Evolutionary conservation across 805 yeast species (phyloP).

Genomic region (Ogataea philodendri): DNA sequence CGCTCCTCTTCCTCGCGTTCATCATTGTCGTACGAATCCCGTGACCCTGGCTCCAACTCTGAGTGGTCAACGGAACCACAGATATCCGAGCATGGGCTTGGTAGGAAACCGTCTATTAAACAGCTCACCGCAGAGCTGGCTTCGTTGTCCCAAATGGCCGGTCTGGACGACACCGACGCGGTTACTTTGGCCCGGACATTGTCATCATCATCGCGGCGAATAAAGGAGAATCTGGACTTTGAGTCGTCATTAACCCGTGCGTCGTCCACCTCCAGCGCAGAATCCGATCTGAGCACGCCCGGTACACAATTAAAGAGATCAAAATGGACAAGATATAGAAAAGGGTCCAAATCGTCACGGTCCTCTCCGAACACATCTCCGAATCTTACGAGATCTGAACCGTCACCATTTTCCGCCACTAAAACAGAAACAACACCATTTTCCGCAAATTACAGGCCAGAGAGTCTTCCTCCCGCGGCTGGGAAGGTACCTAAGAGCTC

Average conservation of each 20-base stretch:
- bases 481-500: constrained; percentile 18
- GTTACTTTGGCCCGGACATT: constrained; percentile 78
- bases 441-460: neutral
- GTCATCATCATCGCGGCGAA: constrained; percentile 61
- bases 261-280: constrained; percentile 9
- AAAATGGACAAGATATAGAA: constrained; percentile 50
- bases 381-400: neutral
- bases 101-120: constrained; percentile 57
- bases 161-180: constrained; percentile 76
- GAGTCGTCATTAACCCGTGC: constrained; percentile 8
- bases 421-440: constrained; percentile 2
- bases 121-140: constrained; percentile 76
- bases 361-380: constrained; percentile 6
- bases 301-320: constrained; percentile 38
- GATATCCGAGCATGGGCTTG: constrained; percentile 8
- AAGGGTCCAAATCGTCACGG: constrained; percentile 30
- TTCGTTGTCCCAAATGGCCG: constrained; percentile 70
- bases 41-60: neutral
- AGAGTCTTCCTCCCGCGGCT: constrained; percentile 9
- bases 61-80: constrained; percentile 9
- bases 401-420: constrained; percentile 4
- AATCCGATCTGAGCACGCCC: constrained; percentile 20
- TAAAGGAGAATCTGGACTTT: constrained; percentile 45
- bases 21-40: constrained; percentile 25
- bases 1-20: constrained; percentile 30